Base-by-base conservation (phyloP, 108 stramenopile genomes). In the Fragilariopsis cylindrus region DNA sequence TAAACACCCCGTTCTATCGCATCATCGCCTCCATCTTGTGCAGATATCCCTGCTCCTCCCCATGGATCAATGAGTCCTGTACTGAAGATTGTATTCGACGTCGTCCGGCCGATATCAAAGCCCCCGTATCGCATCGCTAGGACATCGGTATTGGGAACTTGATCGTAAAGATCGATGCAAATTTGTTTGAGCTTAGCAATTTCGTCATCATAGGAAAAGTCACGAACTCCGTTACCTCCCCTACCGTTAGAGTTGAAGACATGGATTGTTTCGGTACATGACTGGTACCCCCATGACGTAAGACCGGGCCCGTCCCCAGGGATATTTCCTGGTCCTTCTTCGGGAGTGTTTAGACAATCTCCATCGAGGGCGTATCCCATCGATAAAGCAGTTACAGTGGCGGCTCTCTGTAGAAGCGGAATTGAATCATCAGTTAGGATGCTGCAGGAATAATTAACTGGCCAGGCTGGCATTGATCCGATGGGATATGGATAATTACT, bases 1-100 rank as follows among this genome's bases (percentile, higher is more conserved):
- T 53, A n/a, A 12, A 53, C 52, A 12, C 52, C 52, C 52, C 52
- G 52, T 53, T 53, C 52, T 53, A 15, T 53, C n/a, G 52, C 52
- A 53, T 53, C 52, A n/a, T 12, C 15, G 15, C 52, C 52, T 53
- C 2, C 52, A 53, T 53, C 52, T 12, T 53, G 12, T n/a, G 15
- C 52, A 15, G 52, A 15, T n/a, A 53, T 15, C 52, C 15, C 52
- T 2, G 52, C 52, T 15, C 52, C 52, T 15, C 52, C 52, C 52
- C 52, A 53, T 53, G 52, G 52, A 53, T 53, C 52, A 12, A 53
- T 15, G 12, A n/a, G 15, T 15, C 52, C 52, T 1, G 52, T 15
- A n/a, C 52, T 53, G 15, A 53, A 53, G 12, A 53, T 53, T 15
- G 52, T 53, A n/a, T 53, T 53, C 15, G 52, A 53, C n/a, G 52